A percentile compares a stretch with the other conserved stretches of the same genome.
Evolutionary conservation across 345 rosid genomes (phyloP).

Genomic region (Pugionium dolabratum): DNA sequence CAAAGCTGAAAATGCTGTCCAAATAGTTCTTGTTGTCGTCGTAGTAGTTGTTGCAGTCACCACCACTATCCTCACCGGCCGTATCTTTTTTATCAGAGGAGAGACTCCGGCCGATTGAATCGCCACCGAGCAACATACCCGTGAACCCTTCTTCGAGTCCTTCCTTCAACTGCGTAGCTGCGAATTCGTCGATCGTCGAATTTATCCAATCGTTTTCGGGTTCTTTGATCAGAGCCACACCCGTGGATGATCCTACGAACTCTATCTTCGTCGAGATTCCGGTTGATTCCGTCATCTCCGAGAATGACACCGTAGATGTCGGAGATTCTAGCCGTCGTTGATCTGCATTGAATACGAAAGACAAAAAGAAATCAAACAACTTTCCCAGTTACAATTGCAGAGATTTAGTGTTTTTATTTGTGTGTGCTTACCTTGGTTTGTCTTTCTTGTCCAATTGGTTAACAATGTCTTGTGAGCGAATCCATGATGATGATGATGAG

Average conservation of each 20-base stretch:
- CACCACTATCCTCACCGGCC: not conserved
- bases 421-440: conserved; percentile 31
- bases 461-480: conserved; percentile 27
- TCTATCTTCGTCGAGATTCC: conserved; percentile 44
- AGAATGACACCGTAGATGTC: conserved; percentile 75
- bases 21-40: conserved; percentile 86
- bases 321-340: conserved; percentile 66
- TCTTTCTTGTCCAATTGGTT: conserved; percentile 29
- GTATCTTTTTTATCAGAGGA: conserved; percentile 31
- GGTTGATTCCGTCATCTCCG: conserved; percentile 47
- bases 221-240: conserved; percentile 57
- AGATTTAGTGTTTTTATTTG: too few species aligned
- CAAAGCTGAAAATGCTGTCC: conserved; percentile 84
- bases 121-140: conserved; percentile 65
- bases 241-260: conserved; percentile 56
- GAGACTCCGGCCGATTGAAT: conserved; percentile 36
- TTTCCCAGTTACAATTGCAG: not conserved
- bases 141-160: conserved; percentile 76
- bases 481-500: conserved; percentile 35
- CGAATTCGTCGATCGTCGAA: conserved; percentile 38
- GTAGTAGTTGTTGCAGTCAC: conserved; percentile 43
- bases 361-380: too few species aligned
- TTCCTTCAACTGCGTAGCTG: conserved; percentile 25
- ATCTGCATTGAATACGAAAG: conserved; percentile 25
- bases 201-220: conserved; percentile 60